These are phyloP conservation scores for Termitomyces sp. DNA, from an alignment of 768 basidiomycete species.

Conservation along the genomic window DNA sequence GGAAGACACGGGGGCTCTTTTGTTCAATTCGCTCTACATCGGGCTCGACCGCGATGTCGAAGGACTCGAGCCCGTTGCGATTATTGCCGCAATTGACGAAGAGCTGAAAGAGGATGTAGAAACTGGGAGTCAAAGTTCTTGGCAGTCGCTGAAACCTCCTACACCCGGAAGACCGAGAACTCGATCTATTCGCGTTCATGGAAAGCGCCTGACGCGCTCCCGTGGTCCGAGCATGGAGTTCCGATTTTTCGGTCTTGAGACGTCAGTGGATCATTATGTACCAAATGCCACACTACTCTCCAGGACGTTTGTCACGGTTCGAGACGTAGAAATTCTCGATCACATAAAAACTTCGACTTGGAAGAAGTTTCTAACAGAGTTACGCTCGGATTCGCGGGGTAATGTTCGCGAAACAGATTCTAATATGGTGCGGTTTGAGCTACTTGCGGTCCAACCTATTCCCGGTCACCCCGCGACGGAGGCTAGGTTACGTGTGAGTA, in stretches of 20 bases:
- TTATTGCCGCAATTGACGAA: constrained; percentile 91
- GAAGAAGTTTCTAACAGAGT: constrained; percentile 91
- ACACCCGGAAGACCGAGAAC: constrained; percentile 38
- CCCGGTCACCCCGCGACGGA: constrained; percentile 69
- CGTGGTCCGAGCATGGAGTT: constrained; percentile 84
- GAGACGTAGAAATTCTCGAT: constrained; percentile 85
- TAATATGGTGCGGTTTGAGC: constrained; percentile 88
- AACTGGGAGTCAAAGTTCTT: constrained; percentile 77
- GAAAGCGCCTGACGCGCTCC: constrained; percentile 66
- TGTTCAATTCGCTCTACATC: constrained; percentile 95
- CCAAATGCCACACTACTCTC: constrained; percentile 57
- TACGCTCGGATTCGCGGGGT: constrained; percentile 81
- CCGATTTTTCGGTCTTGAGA: constrained; percentile 56
- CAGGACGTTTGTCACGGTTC: constrained; percentile 62
- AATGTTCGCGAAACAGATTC: constrained; percentile 89
- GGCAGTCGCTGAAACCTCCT: constrained; percentile 77
- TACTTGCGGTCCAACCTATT: constrained; percentile 72
- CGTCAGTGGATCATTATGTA: constrained; percentile 64
- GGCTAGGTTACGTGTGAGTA: constrained; percentile 69
- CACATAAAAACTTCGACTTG: constrained; percentile 98
- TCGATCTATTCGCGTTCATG: constrained; percentile 41
- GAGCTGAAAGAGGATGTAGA: constrained; percentile 79
- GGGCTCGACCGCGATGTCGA: constrained; percentile 81
- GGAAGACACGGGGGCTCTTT: constrained; percentile 68
- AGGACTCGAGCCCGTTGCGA: constrained; percentile 66